These are phyloP conservation scores for Cladosporium sp. DNA, from an alignment of 2,329 filamentous ascomycete species.

Conservation along the genomic window DNA sequence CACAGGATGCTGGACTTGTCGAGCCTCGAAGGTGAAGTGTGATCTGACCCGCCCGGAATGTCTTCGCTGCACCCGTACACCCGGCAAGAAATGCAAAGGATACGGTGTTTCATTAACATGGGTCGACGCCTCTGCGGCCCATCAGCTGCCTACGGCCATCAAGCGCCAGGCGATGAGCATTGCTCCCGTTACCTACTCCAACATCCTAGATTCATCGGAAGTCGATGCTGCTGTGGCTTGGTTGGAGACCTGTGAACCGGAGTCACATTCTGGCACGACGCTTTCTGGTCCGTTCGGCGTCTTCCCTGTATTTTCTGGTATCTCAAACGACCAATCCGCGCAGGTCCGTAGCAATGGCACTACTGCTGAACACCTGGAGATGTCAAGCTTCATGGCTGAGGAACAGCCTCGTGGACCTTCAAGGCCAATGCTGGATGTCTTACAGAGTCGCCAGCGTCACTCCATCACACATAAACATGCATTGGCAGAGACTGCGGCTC, in stretches of 20 bases:
- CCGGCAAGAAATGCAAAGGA: not conserved
- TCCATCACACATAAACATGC: not conserved
- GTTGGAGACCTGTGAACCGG: not conserved
- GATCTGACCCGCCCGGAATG: conserved; percentile 1
- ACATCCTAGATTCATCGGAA: not conserved
- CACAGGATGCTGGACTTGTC: conserved; percentile 3
- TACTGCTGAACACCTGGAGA: not conserved
- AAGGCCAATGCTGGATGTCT: not conserved
- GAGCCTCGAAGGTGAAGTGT: conserved; percentile 3
- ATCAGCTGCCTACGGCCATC: not conserved
- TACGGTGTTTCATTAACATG: conserved; percentile 1
- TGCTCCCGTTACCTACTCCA: not conserved
- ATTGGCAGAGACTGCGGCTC: not conserved
- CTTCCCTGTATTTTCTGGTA: not conserved
- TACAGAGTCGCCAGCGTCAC: not conserved
- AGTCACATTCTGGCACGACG: not conserved
- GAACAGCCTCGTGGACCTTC: not conserved
- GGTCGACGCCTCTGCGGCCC: not conserved
- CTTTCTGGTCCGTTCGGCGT: not conserved
- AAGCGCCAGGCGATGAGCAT: not conserved
- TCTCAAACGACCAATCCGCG: not conserved
- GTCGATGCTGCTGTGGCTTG: not conserved
- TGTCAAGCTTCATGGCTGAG: not conserved
- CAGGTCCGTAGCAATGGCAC: not conserved
- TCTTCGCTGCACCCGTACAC: not conserved